Conservation (phyloP, 2,329 filamentous ascomycete species). For the Beauveria caledonica region DNA sequence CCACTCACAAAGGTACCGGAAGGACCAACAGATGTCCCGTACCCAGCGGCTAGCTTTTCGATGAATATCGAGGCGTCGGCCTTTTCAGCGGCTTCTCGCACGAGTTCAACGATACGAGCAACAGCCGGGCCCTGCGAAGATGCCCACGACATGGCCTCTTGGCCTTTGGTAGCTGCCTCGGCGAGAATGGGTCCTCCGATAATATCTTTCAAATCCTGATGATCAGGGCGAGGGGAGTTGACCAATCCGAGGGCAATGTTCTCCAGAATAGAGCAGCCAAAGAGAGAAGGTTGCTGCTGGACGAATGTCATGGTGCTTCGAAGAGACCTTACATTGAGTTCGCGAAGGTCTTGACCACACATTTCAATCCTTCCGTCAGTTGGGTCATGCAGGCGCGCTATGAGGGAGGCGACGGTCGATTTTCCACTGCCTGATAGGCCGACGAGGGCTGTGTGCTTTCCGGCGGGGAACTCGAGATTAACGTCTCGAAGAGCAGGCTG, state of each 20-base stretch:
- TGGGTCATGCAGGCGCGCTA: slow-evolving; percentile 38
- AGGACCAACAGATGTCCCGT: slow-evolving; percentile 37
- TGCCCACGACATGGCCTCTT: slow-evolving; percentile 16
- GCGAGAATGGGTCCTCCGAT: slow-evolving; percentile 36
- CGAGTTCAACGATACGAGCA: slow-evolving; percentile 37
- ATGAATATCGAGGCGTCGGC: slow-evolving; percentile 49
- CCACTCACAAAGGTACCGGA: slow-evolving; percentile 40
- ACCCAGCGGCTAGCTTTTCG: slow-evolving; percentile 37
- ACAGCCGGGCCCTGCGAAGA: slow-evolving; percentile 16
- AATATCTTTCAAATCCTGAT: slow-evolving; percentile 24
- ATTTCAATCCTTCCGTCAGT: slow-evolving; percentile 28
- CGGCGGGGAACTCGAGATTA: slow-evolving; percentile 25
- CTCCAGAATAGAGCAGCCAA: slow-evolving; percentile 30
- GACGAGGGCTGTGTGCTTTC: slow-evolving; percentile 40
- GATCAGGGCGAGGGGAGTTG: slow-evolving; percentile 21
- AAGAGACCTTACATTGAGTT: slow-evolving; percentile 27
- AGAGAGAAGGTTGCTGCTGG: slow-evolving; percentile 25
- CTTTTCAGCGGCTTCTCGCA: slow-evolving; percentile 38
- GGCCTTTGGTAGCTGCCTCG: slow-evolving; percentile 29
- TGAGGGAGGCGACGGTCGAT: slow-evolving; percentile 32
- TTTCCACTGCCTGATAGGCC: slow-evolving; percentile 43
- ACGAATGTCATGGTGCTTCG: slow-evolving; percentile 25
- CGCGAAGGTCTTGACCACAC: slow-evolving; percentile 27
- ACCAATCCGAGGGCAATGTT: slow-evolving; percentile 36
- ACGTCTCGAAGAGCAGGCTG: slow-evolving; percentile 28